Base-by-base conservation (phyloP, 371 early-diverging fungal species). In the Syncephalis fuscata region DNA sequence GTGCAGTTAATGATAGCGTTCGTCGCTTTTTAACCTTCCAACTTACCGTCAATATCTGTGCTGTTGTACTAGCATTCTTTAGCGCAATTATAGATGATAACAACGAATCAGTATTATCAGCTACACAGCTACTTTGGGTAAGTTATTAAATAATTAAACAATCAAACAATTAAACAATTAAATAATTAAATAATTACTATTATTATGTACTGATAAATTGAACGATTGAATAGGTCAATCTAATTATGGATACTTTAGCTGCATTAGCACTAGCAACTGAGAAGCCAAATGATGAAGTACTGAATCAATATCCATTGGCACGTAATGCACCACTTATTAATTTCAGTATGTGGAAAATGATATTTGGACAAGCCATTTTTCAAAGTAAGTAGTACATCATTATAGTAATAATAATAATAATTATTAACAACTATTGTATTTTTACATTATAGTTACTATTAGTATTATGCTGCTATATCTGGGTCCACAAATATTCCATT, bases 11-110 rank as follows among this genome's bases (percentile, higher is more conserved):
- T 53, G 81, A 83, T 59, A 67, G 79, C 4, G 78, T 87, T 25
- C 73, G 76, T 47, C 85, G 83, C 54, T 87, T 87, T 48, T 51
- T 82, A 26, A 82, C 82, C 48, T 85, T 84, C 62, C 87, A 86
- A 54, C 53, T 86, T 3, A 78, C 85, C 1, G 81, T 84, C 48
- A 86, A 83, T 51, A 59, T 84, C 24, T 74, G 80, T 5, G 81
- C 85, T 16, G 76, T 86, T n/a, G 36, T 69, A 4, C 46, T 85
- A 24, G 72, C 82, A 8, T 64, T 84, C 22, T 52, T 82, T n/a
- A 71, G 79, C 3, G 68, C 75, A 10, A 64, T 81, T 9, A 4
- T 7, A 7, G 11, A 4, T 11, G 66, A 62, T 25, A 49, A 60
- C 0, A 62, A 74, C 24, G 67, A 61, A 15, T 66, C 75, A 0